Conservation (phyloP, 495 filamentous ascomycete genomes). For the Penicilliopsis zonata region DNA sequence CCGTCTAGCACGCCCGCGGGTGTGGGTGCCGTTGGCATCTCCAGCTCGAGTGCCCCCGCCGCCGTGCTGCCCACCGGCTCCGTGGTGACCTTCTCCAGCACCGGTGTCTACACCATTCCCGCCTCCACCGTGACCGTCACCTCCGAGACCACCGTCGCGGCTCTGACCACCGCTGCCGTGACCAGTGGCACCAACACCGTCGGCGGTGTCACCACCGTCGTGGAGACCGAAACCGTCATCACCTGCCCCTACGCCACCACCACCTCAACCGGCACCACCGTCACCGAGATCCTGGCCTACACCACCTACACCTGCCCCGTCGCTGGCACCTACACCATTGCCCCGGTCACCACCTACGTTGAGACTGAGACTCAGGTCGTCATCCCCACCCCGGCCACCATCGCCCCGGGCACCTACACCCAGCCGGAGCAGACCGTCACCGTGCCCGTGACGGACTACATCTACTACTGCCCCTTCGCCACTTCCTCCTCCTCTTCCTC, state of each 20-base stretch:
- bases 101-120: slow-evolving; percentile 72
- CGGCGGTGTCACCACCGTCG: slow-evolving; percentile 68
- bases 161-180: slow-evolving; percentile 47
- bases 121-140: slow-evolving; percentile 61
- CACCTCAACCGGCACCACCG: slow-evolving; percentile 45
- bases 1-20: slow-evolving; percentile 1
- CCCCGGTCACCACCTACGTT: slow-evolving; percentile 50
- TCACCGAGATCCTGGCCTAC: slow-evolving; percentile 57
- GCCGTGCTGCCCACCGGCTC: slow-evolving; percentile 46
- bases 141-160: slow-evolving; percentile 53
- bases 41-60: slow-evolving; percentile 3
- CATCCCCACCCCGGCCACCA: slow-evolving; percentile 54
- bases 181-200: slow-evolving; percentile 57
- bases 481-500: slow-evolving; percentile 17
- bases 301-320: slow-evolving; percentile 70
- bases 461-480: slow-evolving; percentile 62
- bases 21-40: slow-evolving; percentile 1
- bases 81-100: slow-evolving; percentile 54
- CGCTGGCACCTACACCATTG: slow-evolving; percentile 73
- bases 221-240: slow-evolving; percentile 56
- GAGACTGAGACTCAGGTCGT: slow-evolving; percentile 43
- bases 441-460: slow-evolving; percentile 53
- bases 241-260: slow-evolving; percentile 64
- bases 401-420: slow-evolving; percentile 63
- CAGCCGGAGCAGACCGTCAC: slow-evolving; percentile 54